Evolutionary conservation across 768 basidiomycete species (phyloP).

Genomic region (Wakefieldia striispora): DNA sequence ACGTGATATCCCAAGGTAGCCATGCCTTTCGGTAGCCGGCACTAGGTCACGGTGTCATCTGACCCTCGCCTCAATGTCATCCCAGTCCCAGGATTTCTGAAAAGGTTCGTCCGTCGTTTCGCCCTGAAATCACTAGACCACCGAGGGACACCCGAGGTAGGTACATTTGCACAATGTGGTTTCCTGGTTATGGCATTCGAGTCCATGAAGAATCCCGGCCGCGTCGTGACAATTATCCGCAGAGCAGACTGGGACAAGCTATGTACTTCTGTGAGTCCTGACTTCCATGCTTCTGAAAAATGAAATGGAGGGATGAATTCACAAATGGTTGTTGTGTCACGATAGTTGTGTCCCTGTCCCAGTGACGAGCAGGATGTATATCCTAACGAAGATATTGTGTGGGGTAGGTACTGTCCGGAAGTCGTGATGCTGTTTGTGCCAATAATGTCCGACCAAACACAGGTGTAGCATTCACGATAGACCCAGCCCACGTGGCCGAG

Average conservation of each 20-base stretch:
- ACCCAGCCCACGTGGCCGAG: conserved; percentile 65
- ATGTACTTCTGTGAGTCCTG: conserved; percentile 50
- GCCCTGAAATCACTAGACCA: conserved; percentile 90
- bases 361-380: conserved; percentile 12
- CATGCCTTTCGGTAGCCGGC: background rate
- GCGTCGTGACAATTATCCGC: conserved; percentile 82
- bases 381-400: conserved; percentile 33
- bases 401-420: conserved; percentile 51
- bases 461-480: conserved; percentile 86
- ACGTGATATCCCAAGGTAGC: conserved; percentile 65
- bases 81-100: conserved; percentile 74
- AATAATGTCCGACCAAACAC: background rate
- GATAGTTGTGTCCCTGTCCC: background rate
- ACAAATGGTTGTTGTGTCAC: background rate
- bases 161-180: background rate
- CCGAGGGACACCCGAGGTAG: conserved; percentile 78
- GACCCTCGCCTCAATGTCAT: background rate
- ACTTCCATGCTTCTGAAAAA: background rate
- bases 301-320: background rate
- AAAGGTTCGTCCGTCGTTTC: conserved; percentile 84
- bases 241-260: conserved; percentile 82
- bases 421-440: background rate
- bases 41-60: background rate
- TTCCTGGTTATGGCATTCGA: no score
- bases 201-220: conserved; percentile 56